phyloP scores from a whole-genome alignment of 306 rosid genomes.

The Benincasa hispida region DNA sequence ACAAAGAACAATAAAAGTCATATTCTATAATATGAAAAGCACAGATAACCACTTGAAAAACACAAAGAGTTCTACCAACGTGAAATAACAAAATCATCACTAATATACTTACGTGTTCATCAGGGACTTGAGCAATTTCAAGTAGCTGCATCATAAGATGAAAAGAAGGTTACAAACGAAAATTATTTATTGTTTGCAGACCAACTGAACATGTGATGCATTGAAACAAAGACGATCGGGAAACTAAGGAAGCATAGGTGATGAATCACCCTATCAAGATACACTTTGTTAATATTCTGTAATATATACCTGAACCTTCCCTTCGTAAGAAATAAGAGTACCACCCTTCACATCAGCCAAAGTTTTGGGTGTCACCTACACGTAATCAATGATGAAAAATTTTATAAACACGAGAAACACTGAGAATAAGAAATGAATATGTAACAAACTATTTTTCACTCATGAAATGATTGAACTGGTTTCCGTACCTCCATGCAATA shows the following conservation, averaged over 20 bases:
- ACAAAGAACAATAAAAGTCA: constrained; percentile 6
- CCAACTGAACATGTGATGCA: background rate
- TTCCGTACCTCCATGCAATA: constrained; percentile 82
- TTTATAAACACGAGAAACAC: background rate
- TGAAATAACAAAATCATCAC: constrained; percentile 11
- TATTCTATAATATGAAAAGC: background rate
- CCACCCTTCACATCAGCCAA: constrained; percentile 99
- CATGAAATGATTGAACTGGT: background rate
- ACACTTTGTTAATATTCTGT: background rate
- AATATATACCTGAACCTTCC: constrained; percentile 57
- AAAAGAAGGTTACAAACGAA: constrained; percentile 5
- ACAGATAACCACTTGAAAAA: background rate
- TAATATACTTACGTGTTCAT: constrained; percentile 52
- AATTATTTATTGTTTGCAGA: background rate
- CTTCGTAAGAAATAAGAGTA: constrained; percentile 92
- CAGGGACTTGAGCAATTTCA: constrained; percentile 97
- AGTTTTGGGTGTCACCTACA: constrained; percentile 79
- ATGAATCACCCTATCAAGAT: background rate
- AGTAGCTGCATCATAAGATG: constrained; percentile 58
- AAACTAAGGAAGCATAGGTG: background rate
- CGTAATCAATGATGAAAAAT: background rate
- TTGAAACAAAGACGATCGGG: background rate
- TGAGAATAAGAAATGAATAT: constrained; percentile 3
- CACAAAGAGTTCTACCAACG: background rate
- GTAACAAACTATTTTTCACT: background rate